Percentiles rank a stretch among this genome's conserved stretches.
Evolutionary conservation across 495 filamentous ascomycete species (phyloP).

Genomic region (Aspergillus kassunensis): DNA sequence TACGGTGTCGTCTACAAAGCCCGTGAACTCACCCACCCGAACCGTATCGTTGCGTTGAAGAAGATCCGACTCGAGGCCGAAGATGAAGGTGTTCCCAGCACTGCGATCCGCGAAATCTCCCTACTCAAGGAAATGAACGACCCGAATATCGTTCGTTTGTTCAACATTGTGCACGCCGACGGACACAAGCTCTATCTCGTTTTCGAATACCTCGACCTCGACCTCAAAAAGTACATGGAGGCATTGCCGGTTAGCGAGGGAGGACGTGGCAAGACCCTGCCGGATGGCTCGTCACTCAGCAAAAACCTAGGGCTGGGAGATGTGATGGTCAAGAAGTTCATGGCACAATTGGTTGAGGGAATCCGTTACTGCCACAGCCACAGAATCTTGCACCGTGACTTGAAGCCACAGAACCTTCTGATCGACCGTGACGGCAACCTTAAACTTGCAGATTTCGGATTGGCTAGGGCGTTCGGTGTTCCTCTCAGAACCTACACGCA

Average conservation of each 20-base stretch:
- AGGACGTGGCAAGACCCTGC: conserved; percentile 81
- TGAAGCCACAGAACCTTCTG: conserved; percentile 97
- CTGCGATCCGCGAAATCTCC: conserved; percentile 94
- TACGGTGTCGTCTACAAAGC: conserved; percentile 95
- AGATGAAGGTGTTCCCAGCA: conserved; percentile 94
- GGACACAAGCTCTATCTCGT: conserved; percentile 96
- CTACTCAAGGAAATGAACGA: conserved; percentile 96
- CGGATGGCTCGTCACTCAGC: conserved; percentile 68
- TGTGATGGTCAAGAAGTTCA: conserved; percentile 95
- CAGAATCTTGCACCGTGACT: conserved; percentile 87
- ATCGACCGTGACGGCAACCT: conserved; percentile 94
- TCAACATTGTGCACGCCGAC: conserved; percentile 96
- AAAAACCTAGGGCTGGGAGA: conserved; percentile 77
- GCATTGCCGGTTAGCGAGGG: conserved; percentile 86
- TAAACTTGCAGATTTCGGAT: conserved; percentile 95
- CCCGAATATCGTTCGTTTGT: conserved; percentile 84
- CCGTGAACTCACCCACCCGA: conserved; percentile 69
- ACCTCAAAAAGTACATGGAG: conserved; percentile 99
- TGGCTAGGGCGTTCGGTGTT: conserved; percentile 94
- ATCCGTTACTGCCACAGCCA: conserved; percentile 95
- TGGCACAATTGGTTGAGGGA: conserved; percentile 88
- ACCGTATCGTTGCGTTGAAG: conserved; percentile 89
- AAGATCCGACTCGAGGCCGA: conserved; percentile 98
- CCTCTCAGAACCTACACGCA: conserved; percentile 96
- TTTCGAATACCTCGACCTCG: conserved; percentile 89